phyloP scores from a whole-genome alignment of 2,329 filamentous ascomycete species.

The Sclerotinia spermophila region DNA sequence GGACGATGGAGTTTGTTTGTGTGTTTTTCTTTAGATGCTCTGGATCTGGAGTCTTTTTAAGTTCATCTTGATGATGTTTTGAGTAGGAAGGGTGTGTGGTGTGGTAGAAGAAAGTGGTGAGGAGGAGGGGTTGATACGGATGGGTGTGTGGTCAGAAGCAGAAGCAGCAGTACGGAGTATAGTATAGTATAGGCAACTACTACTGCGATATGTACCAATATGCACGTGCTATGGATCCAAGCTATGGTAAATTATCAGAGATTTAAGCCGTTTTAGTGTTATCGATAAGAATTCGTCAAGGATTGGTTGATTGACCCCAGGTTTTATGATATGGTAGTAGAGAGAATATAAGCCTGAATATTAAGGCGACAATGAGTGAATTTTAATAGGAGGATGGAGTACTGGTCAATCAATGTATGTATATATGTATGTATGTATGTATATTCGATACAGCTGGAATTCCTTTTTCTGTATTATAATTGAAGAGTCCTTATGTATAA shows the following conservation, averaged over 20 bases:
- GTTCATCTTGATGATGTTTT: background rate
- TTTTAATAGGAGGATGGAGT: too few relatives aligned
- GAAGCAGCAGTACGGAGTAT: background rate
- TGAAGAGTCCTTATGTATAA: too few relatives aligned
- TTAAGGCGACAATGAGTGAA: background rate
- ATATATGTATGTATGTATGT: too few relatives aligned
- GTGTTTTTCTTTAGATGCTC: background rate
- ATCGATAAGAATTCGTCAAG: background rate
- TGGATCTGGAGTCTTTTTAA: background rate
- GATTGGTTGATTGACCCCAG: background rate
- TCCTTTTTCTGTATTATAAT: too few relatives aligned
- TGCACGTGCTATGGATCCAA: background rate
- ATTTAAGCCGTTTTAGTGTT: background rate
- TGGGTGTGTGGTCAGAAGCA: conserved; percentile 5
- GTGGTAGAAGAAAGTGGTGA: background rate
- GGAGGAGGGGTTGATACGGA: conserved; percentile 6
- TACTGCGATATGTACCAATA: too few relatives aligned
- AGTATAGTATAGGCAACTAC: conserved; percentile 3
- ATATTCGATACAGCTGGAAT: too few relatives aligned
- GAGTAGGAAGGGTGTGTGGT: background rate
- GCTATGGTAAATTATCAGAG: background rate
- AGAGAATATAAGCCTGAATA: background rate
- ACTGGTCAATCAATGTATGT: too few relatives aligned
- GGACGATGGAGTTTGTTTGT: background rate
- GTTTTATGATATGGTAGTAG: background rate